These are phyloP conservation scores for Euphorbia lathyris DNA, from an alignment of 345 rosid species.

Conservation along the genomic window DNA sequence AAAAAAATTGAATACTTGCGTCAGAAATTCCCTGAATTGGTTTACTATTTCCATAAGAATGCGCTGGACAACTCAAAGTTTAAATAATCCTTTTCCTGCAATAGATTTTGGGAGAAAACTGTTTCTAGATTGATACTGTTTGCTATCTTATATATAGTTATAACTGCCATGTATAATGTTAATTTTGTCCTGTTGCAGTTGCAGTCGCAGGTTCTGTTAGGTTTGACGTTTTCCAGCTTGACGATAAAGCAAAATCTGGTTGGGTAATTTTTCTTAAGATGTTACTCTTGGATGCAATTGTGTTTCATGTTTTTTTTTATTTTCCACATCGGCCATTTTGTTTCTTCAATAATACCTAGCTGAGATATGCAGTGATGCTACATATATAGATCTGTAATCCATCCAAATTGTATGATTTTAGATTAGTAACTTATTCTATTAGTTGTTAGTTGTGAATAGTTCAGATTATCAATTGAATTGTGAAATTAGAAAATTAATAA, in stretches of 20 bases:
- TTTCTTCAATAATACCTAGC: neutral
- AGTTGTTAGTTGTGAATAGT: too few species aligned
- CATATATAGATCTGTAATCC: too few species aligned
- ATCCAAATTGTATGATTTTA: too few species aligned
- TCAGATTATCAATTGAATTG: too few species aligned
- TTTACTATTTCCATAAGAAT: neutral
- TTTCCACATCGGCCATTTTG: neutral
- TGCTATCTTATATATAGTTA: neutral
- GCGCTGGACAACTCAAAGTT: neutral
- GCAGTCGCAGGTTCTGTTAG: slow-evolving; percentile 58
- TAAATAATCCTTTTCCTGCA: neutral
- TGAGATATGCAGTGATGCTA: slow-evolving; percentile 6
- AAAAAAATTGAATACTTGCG: neutral
- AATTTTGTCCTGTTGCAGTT: slow-evolving; percentile 25
- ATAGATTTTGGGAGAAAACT: neutral
- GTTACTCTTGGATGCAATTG: slow-evolving; percentile 18
- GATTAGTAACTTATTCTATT: too few species aligned
- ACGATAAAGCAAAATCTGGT: slow-evolving; percentile 61
- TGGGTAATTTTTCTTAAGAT: slow-evolving; percentile 53
- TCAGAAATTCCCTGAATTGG: neutral
- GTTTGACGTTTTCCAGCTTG: slow-evolving; percentile 84
- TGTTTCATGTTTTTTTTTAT: neutral
- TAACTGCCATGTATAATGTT: neutral
- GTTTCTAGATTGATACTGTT: neutral
- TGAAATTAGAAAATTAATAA: too few species aligned